Base-by-base conservation (phyloP, 169 alveolate species). In the Pseudocohnilembus persalinus region DNA sequence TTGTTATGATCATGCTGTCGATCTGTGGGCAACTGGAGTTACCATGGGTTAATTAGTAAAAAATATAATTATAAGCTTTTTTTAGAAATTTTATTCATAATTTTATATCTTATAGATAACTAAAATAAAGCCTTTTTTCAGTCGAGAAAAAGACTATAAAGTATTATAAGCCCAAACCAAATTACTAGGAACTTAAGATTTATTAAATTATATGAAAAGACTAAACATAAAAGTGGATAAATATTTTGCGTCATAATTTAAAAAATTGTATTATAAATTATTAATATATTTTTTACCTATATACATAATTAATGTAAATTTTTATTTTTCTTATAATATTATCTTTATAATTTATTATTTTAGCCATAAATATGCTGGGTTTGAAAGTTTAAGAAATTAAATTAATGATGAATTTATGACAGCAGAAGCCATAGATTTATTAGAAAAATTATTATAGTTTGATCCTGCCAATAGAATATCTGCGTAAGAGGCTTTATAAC, bases 21-120 rank as follows among this genome's bases (percentile, higher is more conserved):
- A 88, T 81, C 31, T 75, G n/a, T 88, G 90, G 92, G 86, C 86
- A 26, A 76, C 73, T 31, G 92, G 92, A 24, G 76, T 87, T 1
- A 77, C 84, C 34, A 73, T 84, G 88, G 92, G 85, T 15, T 88
- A 88, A 76, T 88, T 81, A 11, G 27, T 87, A 20, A 49, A 20
- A 49, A 49, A 11, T 49, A 11, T 49, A 11, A 11, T 11, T 49
- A 49, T 49, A 49, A 49, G 4, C 26, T 20, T 49, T 11, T 49
- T 49, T 49, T 49, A 4, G 26, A 49, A 11, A 49, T 49, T 49
- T 49, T 49, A 49, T 49, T 49, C 20, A 49, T 49, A 49, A 49
- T 11, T 4, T 11, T 49, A 20, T 49, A 49, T 11, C 20, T 49
- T 49, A 49, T 49, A 49, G 68, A 49, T 49, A 11, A 11, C 20